Conservation (phyloP, 352 stramenopile genomes). For the Phytophthora pseudosyringae region DNA sequence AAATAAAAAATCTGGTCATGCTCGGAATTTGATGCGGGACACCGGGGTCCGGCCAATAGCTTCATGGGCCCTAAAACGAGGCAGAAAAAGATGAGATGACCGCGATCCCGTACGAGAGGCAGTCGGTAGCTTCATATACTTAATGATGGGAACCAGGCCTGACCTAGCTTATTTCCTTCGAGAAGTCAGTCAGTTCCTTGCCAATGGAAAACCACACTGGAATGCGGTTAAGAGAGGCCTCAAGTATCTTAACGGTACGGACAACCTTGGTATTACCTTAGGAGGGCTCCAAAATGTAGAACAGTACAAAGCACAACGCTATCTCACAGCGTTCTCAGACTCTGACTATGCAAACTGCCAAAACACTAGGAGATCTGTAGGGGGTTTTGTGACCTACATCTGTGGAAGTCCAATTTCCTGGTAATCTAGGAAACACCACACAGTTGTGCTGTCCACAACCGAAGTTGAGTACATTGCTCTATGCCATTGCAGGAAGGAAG, state of each 20-base stretch:
- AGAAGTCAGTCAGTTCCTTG: slow-evolving; percentile 3
- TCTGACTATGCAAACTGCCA: slow-evolving; percentile 30
- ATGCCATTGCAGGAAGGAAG: too few relatives aligned
- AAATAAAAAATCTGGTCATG: too few relatives aligned
- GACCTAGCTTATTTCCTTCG: neutral
- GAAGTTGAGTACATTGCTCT: too few relatives aligned
- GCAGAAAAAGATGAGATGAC: too few relatives aligned
- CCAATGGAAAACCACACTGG: neutral
- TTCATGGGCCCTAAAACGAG: neutral
- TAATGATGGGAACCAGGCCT: neutral
- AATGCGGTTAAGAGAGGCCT: slow-evolving; percentile 5
- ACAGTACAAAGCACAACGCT: neutral
- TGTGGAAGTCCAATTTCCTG: slow-evolving; percentile 29
- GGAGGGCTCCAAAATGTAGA: slow-evolving; percentile 8
- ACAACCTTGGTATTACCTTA: slow-evolving; percentile 21
- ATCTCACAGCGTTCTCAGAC: slow-evolving; percentile 17
- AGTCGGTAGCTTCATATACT: slow-evolving; percentile 5
- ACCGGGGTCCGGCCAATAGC: too few relatives aligned
- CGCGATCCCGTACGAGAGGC: too few relatives aligned
- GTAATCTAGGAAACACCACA: slow-evolving; percentile 31
- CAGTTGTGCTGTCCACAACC: slow-evolving; percentile 27
- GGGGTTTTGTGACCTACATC: too few relatives aligned
- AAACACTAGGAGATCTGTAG: too few relatives aligned
- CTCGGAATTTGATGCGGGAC: too few relatives aligned
- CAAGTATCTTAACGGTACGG: slow-evolving; percentile 8